phyloP scores from a whole-genome alignment of 176 grass and related monocot species.

The Zea luxurians region DNA sequence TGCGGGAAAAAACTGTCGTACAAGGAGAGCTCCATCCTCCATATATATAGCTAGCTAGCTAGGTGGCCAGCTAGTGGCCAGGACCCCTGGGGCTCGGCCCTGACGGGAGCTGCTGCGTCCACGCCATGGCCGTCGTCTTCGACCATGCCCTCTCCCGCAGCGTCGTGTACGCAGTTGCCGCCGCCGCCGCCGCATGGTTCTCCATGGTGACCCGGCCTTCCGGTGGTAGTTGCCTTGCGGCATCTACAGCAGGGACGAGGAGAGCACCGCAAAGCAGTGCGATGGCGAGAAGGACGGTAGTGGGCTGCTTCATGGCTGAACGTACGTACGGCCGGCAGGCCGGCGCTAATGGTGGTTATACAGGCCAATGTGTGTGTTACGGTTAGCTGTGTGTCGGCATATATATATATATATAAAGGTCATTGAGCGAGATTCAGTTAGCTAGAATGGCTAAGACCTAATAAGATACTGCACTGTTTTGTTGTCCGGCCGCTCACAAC shows the following conservation, averaged over 20 bases:
- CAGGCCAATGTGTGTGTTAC: neutral
- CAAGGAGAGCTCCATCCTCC: constrained; percentile 40
- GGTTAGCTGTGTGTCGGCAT: constrained; percentile 15
- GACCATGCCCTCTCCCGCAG: constrained; percentile 17
- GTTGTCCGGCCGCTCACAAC: constrained; percentile 21
- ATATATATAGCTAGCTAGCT: neutral
- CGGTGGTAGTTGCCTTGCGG: constrained; percentile 15
- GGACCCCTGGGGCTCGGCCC: constrained; percentile 48
- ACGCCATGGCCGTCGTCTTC: constrained; percentile 33
- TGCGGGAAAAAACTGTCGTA: constrained; percentile 22
- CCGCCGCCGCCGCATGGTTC: neutral
- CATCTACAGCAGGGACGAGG: constrained; percentile 1
- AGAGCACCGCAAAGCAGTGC: constrained; percentile 25
- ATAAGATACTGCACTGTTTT: constrained; percentile 2
- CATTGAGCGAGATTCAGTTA: neutral
- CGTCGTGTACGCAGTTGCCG: constrained; percentile 18
- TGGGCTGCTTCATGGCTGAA: constrained; percentile 20
- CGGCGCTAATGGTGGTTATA: neutral
- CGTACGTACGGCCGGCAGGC: too few relatives aligned
- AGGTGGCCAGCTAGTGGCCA: constrained; percentile 36
- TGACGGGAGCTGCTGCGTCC: constrained; percentile 48
- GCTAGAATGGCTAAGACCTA: neutral
- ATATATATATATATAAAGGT: neutral
- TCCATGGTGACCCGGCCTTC: neutral
- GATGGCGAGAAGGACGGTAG: neutral